A percentile compares a stretch with the other conserved stretches of the same genome.
Evolutionary conservation across 2,329 filamentous ascomycete species (phyloP).

Genomic region (Cladosporium phlei): DNA sequence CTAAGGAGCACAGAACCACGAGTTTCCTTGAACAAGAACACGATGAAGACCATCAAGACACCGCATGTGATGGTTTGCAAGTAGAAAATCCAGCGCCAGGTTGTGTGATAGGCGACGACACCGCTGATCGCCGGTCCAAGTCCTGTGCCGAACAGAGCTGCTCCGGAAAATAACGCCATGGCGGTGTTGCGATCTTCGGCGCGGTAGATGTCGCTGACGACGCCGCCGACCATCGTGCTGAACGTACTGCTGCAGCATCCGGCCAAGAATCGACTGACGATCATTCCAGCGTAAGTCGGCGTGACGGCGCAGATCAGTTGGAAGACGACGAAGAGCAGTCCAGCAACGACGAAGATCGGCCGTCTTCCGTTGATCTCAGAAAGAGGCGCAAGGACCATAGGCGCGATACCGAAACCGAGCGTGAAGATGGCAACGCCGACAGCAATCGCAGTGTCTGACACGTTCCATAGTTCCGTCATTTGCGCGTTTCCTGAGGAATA

Average conservation of each 20-base stretch:
- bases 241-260: conserved; percentile 76
- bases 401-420: conserved; percentile 71
- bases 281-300: conserved; percentile 64
- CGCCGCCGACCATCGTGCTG: conserved; percentile 86
- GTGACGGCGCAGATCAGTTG: conserved; percentile 71
- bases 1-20: conserved; percentile 74
- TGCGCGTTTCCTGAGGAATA: conserved; percentile 66
- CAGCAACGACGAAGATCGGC: conserved; percentile 73
- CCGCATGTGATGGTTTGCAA: conserved; percentile 69
- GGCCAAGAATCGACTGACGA: conserved; percentile 69
- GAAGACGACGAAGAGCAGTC: conserved; percentile 65
- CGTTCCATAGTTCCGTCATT: conserved; percentile 61
- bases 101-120: conserved; percentile 61
- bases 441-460: conserved; percentile 62
- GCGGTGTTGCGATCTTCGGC: conserved; percentile 76
- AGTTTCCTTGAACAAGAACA: conserved; percentile 73
- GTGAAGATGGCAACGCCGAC: conserved; percentile 80
- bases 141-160: conserved; percentile 73
- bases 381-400: conserved; percentile 84
- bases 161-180: conserved; percentile 83
- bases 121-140: conserved; percentile 69
- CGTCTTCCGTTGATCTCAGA: conserved; percentile 83
- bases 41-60: conserved; percentile 59
- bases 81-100: conserved; percentile 87
- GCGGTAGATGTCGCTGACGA: conserved; percentile 81